Percentiles rank a stretch among this genome's conserved stretches.
phyloP scores from a whole-genome alignment of 2,329 filamentous ascomycete species.

The Colletotrichum sp. region DNA sequence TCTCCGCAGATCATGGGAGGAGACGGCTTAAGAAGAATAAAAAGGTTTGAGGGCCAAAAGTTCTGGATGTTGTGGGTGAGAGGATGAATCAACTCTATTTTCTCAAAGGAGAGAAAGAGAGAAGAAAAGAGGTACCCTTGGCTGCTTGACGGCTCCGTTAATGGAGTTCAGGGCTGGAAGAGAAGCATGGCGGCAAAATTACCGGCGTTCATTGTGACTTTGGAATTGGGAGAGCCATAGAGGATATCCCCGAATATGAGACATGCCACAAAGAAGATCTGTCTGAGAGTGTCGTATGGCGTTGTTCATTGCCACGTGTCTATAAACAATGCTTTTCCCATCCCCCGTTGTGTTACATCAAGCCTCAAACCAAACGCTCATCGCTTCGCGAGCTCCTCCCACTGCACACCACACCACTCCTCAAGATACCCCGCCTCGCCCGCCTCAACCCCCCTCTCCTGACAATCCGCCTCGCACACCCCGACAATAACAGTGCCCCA shows the following conservation, averaged over 20 bases:
- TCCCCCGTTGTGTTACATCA: slow-evolving; percentile 27
- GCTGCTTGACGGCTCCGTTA: slow-evolving; percentile 16
- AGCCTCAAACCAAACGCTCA: slow-evolving; percentile 26
- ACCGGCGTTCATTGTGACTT: slow-evolving; percentile 23
- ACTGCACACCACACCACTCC: slow-evolving; percentile 98
- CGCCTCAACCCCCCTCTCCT: slow-evolving; percentile 57
- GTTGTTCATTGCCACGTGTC: not conserved
- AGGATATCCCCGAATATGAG: slow-evolving; percentile 23
- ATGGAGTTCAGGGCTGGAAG: slow-evolving; percentile 19
- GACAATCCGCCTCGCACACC: slow-evolving; percentile 83
- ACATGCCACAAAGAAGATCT: slow-evolving; percentile 12
- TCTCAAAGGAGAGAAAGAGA: not conserved
- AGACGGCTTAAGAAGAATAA: slow-evolving; percentile 59
- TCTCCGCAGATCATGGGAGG: slow-evolving; percentile 85
- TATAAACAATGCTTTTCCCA: not conserved
- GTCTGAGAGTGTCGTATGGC: slow-evolving; percentile 8
- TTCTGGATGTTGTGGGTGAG: not conserved
- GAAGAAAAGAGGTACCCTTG: not conserved
- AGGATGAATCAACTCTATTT: not conserved
- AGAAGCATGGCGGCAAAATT: slow-evolving; percentile 24
- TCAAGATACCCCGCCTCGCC: slow-evolving; percentile 81
- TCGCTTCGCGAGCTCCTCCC: slow-evolving; percentile 74
- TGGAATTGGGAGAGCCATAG: slow-evolving; percentile 22
- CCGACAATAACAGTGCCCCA: slow-evolving; percentile 93
- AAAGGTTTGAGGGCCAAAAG: not conserved